Conservation (phyloP, 1,284 basidiomycete species). For the Ceratobasidium sp. region DNA sequence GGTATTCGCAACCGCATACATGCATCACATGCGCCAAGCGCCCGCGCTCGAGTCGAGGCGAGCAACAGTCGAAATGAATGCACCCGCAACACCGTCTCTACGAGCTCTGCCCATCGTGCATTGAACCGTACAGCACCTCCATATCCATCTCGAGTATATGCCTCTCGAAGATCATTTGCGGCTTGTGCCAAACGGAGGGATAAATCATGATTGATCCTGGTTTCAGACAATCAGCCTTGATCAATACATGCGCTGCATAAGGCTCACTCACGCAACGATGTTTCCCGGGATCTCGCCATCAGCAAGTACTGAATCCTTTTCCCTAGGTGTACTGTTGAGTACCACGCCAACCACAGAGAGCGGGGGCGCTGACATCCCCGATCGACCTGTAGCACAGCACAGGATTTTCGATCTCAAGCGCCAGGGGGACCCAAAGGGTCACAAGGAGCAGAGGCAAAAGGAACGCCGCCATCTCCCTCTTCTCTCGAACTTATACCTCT, state of each 20-base stretch:
- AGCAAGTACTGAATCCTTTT: conserved; percentile 33
- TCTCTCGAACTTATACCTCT: background rate
- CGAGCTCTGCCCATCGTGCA: conserved; percentile 31
- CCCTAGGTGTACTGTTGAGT: background rate
- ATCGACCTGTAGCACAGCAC: conserved; percentile 10
- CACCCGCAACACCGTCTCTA: conserved; percentile 33
- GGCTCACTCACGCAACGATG: conserved; percentile 32
- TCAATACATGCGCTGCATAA: background rate
- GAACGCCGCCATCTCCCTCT: background rate
- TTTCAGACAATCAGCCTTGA: conserved; percentile 13
- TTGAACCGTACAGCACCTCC: conserved; percentile 40
- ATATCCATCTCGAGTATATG: conserved; percentile 34
- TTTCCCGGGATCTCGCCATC: conserved; percentile 35
- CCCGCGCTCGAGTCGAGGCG: conserved; percentile 30
- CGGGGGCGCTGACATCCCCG: conserved; percentile 35
- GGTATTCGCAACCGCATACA: conserved; percentile 31
- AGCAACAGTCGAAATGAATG: conserved; percentile 36
- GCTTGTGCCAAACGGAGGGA: conserved; percentile 38
- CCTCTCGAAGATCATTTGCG: conserved; percentile 28
- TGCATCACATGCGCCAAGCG: conserved; percentile 33
- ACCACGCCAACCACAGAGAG: conserved; percentile 32
- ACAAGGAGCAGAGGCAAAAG: conserved; percentile 4
- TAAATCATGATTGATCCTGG: conserved; percentile 42
- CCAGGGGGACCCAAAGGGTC: background rate
- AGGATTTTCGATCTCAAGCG: conserved; percentile 1